Percentiles rank a stretch among this genome's conserved stretches.
phyloP scores from a whole-genome alignment of 148 eudicot species.

The Cornus kousa region DNA sequence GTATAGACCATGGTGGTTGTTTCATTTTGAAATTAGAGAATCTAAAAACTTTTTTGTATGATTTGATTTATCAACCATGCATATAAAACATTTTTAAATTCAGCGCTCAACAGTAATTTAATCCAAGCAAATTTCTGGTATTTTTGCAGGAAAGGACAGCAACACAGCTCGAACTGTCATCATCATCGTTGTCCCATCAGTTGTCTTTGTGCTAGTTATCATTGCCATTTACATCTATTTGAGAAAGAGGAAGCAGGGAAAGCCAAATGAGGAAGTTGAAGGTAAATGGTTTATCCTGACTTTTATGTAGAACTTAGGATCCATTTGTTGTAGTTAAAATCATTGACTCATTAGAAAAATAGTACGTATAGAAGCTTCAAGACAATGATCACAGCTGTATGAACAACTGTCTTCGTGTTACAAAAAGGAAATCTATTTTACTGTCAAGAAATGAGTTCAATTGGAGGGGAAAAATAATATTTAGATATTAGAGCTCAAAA shows the following conservation, averaged over 20 bases:
- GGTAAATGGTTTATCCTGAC: neutral
- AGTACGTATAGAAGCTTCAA: too few species aligned
- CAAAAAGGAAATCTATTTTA: too few species aligned
- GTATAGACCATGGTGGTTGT: neutral
- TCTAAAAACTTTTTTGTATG: neutral
- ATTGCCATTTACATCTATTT: neutral
- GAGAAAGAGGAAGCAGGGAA: neutral
- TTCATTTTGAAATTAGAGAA: too few species aligned
- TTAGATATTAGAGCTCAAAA: neutral
- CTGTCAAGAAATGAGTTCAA: neutral
- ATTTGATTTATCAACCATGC: neutral
- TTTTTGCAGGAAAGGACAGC: neutral
- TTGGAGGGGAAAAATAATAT: neutral
- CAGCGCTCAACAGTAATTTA: neutral
- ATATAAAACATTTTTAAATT: neutral
- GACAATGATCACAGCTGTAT: too few species aligned
- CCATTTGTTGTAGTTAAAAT: too few species aligned
- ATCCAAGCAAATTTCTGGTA: neutral
- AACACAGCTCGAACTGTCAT: neutral
- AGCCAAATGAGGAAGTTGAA: neutral
- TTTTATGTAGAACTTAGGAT: neutral
- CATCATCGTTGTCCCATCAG: slow-evolving; percentile 1
- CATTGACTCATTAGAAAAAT: too few species aligned
- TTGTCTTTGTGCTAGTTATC: neutral
- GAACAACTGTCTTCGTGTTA: too few species aligned